phyloP scores from a whole-genome alignment of 2,329 filamentous ascomycete species.

The Penicillium thymicola region DNA sequence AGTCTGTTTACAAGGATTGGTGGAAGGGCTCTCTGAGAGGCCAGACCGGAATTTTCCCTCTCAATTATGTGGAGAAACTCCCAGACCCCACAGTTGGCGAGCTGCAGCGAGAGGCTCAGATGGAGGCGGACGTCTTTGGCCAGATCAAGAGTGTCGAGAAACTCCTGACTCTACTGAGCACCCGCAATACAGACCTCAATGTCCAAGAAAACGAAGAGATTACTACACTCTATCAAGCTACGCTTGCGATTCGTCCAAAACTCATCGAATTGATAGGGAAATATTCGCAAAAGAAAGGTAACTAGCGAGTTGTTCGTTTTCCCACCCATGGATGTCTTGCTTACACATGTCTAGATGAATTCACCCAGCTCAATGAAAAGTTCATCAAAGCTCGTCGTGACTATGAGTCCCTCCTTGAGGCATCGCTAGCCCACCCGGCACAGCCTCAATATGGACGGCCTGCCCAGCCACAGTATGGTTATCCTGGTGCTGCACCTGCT shows the following conservation, averaged over 20 bases:
- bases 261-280: constrained; percentile 97
- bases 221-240: constrained; percentile 84
- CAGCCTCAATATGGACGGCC: constrained; percentile 71
- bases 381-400: constrained; percentile 98
- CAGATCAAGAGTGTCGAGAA: constrained; percentile 77
- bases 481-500: constrained; percentile 31
- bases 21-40: constrained; percentile 95
- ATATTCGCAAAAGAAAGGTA: constrained; percentile 98
- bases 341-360: constrained; percentile 67
- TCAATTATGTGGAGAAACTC: constrained; percentile 98
- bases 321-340: not conserved
- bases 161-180: constrained; percentile 83
- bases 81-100: constrained; percentile 93
- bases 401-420: constrained; percentile 92
- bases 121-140: constrained; percentile 78
- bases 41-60: constrained; percentile 93
- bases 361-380: constrained; percentile 97
- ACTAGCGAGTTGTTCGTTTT: constrained; percentile 7
- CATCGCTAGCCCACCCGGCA: constrained; percentile 92
- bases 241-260: constrained; percentile 89
- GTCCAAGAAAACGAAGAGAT: constrained; percentile 97
- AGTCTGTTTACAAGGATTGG: constrained; percentile 99
- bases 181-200: constrained; percentile 72
- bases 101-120: constrained; percentile 90
- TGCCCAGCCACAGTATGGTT: constrained; percentile 36